Evolutionary conservation across 2,329 filamentous ascomycete genomes (phyloP), one percentile per base, ranked within the genome.

Genomic region (Amphichorda felina): DNA sequence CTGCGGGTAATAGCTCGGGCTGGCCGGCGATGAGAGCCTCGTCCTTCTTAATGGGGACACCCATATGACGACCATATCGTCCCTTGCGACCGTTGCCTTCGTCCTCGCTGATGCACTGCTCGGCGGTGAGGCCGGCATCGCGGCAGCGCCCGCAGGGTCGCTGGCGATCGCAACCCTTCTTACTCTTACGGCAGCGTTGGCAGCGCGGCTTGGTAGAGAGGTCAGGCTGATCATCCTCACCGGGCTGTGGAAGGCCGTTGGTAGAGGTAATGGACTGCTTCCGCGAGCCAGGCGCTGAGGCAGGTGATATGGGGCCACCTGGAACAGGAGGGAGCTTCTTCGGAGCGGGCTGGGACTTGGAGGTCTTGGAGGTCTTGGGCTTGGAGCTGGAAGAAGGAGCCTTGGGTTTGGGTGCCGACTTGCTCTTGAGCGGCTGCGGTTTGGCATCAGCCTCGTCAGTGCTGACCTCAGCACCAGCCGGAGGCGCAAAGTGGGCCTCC

Each of bases 151-250:
- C 85, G 53, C 91, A 98, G 19, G 91, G 91, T 27, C 91, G 80
- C 61, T 96, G 91, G 39, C 91, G 81, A 63, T 98, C 91, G 55
- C 91, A 98, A 10, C 91, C 91, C 64, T 98, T 98, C 71, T 98
- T 98, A 64, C 89, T 96, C 75, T 98, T 98, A 50, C 91, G 82
- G 69, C 91, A 98, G 39, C 91, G 82, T 58, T 98, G 91, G 67
- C 91, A 98, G 43, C 91, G 87, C 38, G 91, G 91, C 63, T 96
- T 95, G 45, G 82, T 88, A 1, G 89, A 95, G 15, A 96, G 65
- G 48, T 98, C 89, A 3, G 88, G 91, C 33, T 94, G 68, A 38
- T 95, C 88, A 45, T 95, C 88, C 45, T 94, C 57, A 24, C 29
- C 29, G 11, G 16, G 15, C 33, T 68, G 72, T 7, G 64, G 63